Base-by-base conservation (phyloP, 2,329 filamentous ascomycete species). In the Alternaria conjuncta region DNA sequence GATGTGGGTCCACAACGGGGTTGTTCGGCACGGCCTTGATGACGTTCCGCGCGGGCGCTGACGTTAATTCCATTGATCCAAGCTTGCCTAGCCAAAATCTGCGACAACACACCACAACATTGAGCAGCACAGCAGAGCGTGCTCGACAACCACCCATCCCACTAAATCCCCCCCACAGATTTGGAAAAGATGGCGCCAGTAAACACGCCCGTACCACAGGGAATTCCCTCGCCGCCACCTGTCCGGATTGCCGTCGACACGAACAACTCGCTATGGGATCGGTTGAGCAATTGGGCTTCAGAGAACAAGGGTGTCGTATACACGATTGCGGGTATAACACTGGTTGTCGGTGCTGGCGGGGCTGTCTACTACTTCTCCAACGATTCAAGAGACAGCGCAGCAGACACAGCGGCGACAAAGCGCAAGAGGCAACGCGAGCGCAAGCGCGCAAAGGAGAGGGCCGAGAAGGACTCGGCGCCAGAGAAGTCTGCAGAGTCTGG, bases 281-380 rank as follows among this genome's bases (percentile, higher is more conserved):
- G 94, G 75, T 85, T 97, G 82, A 91, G 94, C 70, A 90, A 86
- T 77, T 99, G 96, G 95, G 94, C 92, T 13, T 92, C 94, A 3
- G 95, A 98, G 80, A 94, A 99, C 84, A 98, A 97, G 85, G 92
- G 93, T 51, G 87, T 95, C 58, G 94, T 97, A 67, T 99, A 97
- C 83, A 97, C 96, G 71, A 93, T 98, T 82, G 96, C 95, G 60
- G 96, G 96, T 76, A 92, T 97, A 64, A 95, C 95, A 57, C 88
- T 97, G 51, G 93, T 97, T 46, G 92, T 97, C 60, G 96, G 93
- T 13, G 93, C 92, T 65, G 95, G 94, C 32, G 95, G 96, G 72
- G 92, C 93, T 46, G 91, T 97, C 77, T 99, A 98, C 85, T 98
- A 97, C 82, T 85, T 97, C 71, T 69, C 69, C 83, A 71, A 85